Conservation (phyloP, 148 eudicot species). For the Nepenthes mirabilis region DNA sequence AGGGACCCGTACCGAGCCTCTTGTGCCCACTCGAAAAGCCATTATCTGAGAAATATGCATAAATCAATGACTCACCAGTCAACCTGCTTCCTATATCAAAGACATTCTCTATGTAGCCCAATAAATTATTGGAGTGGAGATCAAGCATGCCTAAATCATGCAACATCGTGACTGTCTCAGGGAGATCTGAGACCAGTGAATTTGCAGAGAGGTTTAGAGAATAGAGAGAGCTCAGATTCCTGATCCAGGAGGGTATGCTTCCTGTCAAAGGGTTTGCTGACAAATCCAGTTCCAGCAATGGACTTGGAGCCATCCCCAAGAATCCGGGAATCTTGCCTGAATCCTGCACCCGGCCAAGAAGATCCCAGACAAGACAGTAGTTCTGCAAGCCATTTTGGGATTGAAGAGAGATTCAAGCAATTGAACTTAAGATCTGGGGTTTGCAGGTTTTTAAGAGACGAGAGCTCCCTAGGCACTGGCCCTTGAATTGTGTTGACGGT, state of each 20-base stretch:
- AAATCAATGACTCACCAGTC: constrained; percentile 15
- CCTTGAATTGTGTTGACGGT: constrained; percentile 35
- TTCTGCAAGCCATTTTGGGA: constrained; percentile 31
- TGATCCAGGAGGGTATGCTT: constrained; percentile 38
- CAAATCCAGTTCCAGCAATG: constrained; percentile 32
- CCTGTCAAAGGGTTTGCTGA: constrained; percentile 39
- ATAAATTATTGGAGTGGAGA: constrained; percentile 45
- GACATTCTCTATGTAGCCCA: constrained; percentile 26
- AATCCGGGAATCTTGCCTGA: constrained; percentile 23
- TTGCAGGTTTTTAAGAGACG: constrained; percentile 25
- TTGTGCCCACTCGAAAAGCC: constrained; percentile 29
- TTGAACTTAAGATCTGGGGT: constrained; percentile 34
- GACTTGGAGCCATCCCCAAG: constrained; percentile 10
- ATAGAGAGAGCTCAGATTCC: constrained; percentile 25
- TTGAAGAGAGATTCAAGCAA: constrained; percentile 19
- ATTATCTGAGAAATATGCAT: constrained; percentile 36
- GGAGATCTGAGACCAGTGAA: constrained; percentile 24
- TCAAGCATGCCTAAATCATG: constrained; percentile 20
- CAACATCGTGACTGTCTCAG: constrained; percentile 21
- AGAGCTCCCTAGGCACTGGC: constrained; percentile 39
- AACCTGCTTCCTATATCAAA: constrained; percentile 21
- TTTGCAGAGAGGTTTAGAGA: constrained; percentile 36
- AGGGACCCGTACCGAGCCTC: constrained; percentile 22
- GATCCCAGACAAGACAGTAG: constrained; percentile 29
- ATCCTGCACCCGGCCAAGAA: constrained; percentile 35